These are phyloP conservation scores for Talaromyces sp. DNA, from an alignment of 2,329 filamentous ascomycete genomes.

Conservation along the genomic window DNA sequence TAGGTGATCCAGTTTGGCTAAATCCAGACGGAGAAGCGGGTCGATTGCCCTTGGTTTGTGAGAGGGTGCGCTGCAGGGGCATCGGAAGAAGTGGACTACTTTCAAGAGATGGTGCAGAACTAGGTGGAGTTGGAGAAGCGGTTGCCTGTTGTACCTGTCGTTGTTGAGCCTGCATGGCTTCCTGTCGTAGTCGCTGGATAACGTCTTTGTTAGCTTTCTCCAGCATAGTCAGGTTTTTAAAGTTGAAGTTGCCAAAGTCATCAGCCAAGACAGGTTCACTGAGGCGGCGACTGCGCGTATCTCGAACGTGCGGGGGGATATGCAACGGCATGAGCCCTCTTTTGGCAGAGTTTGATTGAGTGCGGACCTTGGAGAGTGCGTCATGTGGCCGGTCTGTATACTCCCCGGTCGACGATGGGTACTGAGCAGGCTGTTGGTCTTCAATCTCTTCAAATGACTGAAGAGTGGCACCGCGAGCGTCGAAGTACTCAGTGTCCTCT, in stretches of 20 bases:
- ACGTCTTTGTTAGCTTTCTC: conserved; percentile 99
- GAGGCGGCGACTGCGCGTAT: conserved; percentile 76
- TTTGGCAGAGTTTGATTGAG: conserved; percentile 81
- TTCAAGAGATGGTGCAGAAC: conserved; percentile 67
- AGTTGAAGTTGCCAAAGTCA: conserved; percentile 93
- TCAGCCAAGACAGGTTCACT: conserved; percentile 86
- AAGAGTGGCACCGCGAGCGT: conserved; percentile 81
- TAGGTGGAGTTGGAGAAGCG: conserved; percentile 24
- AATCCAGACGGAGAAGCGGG: conserved; percentile 80
- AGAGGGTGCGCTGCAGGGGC: conserved; percentile 74
- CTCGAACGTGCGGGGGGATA: conserved; percentile 92
- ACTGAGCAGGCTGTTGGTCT: conserved; percentile 73
- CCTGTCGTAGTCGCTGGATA: conserved; percentile 88
- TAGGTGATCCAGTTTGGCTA: conserved; percentile 77
- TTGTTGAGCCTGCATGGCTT: conserved; percentile 69
- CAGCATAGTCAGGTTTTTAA: conserved; percentile 93
- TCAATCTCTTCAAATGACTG: conserved; percentile 95
- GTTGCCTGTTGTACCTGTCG: conserved; percentile 35
- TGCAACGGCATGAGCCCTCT: conserved; percentile 90
- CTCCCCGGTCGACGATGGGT: conserved; percentile 62
- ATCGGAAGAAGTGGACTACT: conserved; percentile 77
- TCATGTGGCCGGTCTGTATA: conserved; percentile 91
- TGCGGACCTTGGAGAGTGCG: conserved; percentile 80
- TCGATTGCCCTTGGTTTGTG: conserved; percentile 74
- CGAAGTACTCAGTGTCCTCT: conserved; percentile 97